A percentile compares a stretch with the other conserved stretches of the same genome.
phyloP scores from a whole-genome alignment of 1,284 basidiomycete species.

The Ganoderma sinense region DNA sequence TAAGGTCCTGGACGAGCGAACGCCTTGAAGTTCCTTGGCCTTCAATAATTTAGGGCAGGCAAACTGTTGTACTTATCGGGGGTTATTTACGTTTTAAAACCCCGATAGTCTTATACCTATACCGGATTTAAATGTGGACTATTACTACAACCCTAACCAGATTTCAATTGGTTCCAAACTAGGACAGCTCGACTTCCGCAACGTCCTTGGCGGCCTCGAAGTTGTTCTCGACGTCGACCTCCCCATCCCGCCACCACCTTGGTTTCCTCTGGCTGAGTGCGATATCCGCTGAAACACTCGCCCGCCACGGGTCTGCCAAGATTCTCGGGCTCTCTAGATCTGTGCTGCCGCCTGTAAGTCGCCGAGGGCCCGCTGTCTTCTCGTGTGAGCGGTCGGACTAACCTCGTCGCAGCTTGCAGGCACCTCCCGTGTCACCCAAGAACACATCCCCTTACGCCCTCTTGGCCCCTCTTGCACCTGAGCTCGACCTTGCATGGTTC shows the following conservation, averaged over 20 bases:
- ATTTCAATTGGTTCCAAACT: no score
- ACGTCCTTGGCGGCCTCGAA: no score
- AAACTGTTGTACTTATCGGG: background rate
- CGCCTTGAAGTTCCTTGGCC: no score
- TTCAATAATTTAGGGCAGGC: background rate
- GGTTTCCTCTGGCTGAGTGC: background rate
- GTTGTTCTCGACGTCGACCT: background rate
- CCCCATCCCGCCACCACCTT: background rate
- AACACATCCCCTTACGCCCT: constrained; percentile 39
- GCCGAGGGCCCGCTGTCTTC: background rate
- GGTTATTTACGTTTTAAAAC: background rate
- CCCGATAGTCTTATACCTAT: background rate
- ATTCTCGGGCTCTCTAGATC: constrained; percentile 38
- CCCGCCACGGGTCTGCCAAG: background rate
- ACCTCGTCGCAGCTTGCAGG: constrained; percentile 14
- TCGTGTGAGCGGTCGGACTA: constrained; percentile 3
- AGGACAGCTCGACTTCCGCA: no score
- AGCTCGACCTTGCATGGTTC: constrained; percentile 26
- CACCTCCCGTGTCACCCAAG: constrained; percentile 27
- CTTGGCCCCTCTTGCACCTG: constrained; percentile 25
- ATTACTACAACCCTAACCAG: no score
- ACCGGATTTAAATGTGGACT: no score
- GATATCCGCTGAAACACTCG: background rate
- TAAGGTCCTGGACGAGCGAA: no score
- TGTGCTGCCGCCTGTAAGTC: no score